Evolutionary conservation across 345 rosid species (phyloP).

Genomic region (Arabidopsis arenosa): DNA sequence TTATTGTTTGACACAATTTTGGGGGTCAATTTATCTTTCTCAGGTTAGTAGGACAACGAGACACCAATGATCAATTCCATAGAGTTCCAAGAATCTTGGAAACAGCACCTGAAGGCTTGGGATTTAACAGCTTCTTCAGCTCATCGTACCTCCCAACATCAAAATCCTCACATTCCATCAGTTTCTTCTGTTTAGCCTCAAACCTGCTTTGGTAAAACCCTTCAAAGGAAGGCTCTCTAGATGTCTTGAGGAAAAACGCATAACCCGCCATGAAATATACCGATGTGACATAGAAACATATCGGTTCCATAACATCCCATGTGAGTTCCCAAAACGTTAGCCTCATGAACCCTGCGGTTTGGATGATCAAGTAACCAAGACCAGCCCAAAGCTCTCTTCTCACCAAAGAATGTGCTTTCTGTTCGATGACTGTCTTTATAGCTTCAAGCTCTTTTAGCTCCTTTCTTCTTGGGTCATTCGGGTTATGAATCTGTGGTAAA

Average conservation of each 20-base stretch:
- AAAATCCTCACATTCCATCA: slow-evolving; percentile 57
- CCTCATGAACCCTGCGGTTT: slow-evolving; percentile 91
- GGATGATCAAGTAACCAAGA: slow-evolving; percentile 66
- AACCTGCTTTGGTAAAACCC: slow-evolving; percentile 85
- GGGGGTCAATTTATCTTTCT: slow-evolving; percentile 17
- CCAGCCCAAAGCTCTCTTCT: slow-evolving; percentile 82
- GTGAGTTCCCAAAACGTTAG: slow-evolving; percentile 97
- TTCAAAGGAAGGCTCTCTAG: slow-evolving; percentile 86
- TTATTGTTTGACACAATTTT: slow-evolving; percentile 4
- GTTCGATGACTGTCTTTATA: slow-evolving; percentile 57
- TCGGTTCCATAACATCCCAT: slow-evolving; percentile 99
- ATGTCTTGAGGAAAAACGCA: slow-evolving; percentile 80
- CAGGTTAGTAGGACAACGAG: slow-evolving; percentile 37
- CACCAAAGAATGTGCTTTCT: slow-evolving; percentile 58
- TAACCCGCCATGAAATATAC: slow-evolving; percentile 76
- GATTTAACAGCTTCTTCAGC: slow-evolving; percentile 53
- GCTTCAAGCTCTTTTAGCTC: slow-evolving; percentile 72
- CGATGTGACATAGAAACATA: slow-evolving; percentile 85
- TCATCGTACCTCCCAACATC: slow-evolving; percentile 63
- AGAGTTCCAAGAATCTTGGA: slow-evolving; percentile 42
- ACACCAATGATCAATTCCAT: slow-evolving; percentile 18
- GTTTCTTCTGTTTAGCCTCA: slow-evolving; percentile 62
- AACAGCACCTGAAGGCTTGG: slow-evolving; percentile 36
- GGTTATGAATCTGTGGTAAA: slow-evolving; percentile 47
- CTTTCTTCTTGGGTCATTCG: slow-evolving; percentile 61